These are phyloP conservation scores for Sanghuangporus weigelae DNA, from an alignment of 1,284 basidiomycete genomes.

Conservation along the genomic window DNA sequence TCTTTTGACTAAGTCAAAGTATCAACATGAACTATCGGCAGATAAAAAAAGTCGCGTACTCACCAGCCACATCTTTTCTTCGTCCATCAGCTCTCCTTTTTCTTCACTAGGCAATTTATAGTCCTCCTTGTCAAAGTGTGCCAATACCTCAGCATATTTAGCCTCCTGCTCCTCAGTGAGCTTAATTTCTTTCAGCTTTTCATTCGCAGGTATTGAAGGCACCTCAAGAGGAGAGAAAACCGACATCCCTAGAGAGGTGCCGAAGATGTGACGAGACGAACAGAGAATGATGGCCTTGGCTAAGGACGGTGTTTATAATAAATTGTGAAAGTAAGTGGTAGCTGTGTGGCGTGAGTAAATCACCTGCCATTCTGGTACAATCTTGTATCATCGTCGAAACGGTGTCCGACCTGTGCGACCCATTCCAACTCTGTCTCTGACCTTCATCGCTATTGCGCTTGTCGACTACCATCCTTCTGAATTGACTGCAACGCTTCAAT, in stretches of 20 bases:
- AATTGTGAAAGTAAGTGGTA: neutral
- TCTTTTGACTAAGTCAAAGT: constrained; percentile 46
- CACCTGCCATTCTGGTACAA: neutral
- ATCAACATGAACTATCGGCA: too few relatives aligned
- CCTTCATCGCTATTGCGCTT: neutral
- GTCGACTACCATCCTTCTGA: neutral
- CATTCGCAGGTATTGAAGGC: constrained; percentile 2
- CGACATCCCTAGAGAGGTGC: constrained; percentile 2
- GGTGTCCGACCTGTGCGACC: neutral
- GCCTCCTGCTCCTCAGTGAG: constrained; percentile 44
- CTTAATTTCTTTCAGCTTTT: constrained; percentile 1
- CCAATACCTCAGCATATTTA: constrained; percentile 50
- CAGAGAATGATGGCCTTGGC: neutral
- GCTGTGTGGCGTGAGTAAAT: constrained; percentile 4
- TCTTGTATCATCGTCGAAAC: neutral
- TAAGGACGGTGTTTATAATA: neutral
- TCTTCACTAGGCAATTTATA: constrained; percentile 43
- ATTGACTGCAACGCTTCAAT: neutral
- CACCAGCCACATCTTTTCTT: constrained; percentile 73
- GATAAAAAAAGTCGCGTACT: constrained; percentile 21
- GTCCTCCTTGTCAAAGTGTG: constrained; percentile 47
- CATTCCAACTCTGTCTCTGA: neutral
- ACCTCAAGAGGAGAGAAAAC: constrained; percentile 10
- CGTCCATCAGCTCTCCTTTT: constrained; percentile 48
- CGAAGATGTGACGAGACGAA: neutral